Evolutionary conservation across 106 monocot genomes (phyloP).

Genomic region (Triglochin maritima): DNA sequence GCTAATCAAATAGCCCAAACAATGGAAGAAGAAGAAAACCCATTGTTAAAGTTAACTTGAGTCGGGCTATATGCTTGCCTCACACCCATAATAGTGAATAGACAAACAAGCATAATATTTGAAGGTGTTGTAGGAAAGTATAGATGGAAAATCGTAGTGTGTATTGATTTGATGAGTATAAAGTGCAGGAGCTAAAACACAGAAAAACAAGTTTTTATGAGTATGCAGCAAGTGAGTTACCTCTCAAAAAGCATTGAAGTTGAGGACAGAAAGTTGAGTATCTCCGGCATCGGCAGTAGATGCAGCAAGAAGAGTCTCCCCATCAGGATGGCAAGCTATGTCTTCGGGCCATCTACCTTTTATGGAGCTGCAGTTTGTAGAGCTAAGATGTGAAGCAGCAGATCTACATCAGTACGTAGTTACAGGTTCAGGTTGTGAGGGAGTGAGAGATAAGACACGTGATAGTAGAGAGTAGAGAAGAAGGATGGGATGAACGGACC

Average conservation of each 20-base stretch:
- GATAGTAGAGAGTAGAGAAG: background rate
- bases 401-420: conserved; percentile 25
- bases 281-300: conserved; percentile 67
- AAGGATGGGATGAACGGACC: background rate
- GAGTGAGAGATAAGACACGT: background rate
- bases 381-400: conserved; percentile 36
- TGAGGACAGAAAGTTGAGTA: conserved; percentile 51
- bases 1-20: no score
- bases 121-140: no score
- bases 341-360: conserved; percentile 93
- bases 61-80: no score
- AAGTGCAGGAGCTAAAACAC: no score
- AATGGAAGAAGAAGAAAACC: no score
- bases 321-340: conserved; percentile 77
- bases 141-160: no score
- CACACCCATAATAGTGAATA: no score
- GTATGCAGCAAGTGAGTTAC: conserved; percentile 21
- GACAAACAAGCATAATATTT: no score
- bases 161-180: no score
- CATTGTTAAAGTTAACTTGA: no score
- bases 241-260: conserved; percentile 37
- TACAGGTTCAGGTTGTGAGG: background rate
- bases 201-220: no score
- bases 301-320: conserved; percentile 47
- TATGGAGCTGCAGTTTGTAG: conserved; percentile 52